Percentiles rank a stretch among this genome's conserved stretches.
Evolutionary conservation across 768 basidiomycete species (phyloP).

Genomic region (Xerocomellus dryophilus): DNA sequence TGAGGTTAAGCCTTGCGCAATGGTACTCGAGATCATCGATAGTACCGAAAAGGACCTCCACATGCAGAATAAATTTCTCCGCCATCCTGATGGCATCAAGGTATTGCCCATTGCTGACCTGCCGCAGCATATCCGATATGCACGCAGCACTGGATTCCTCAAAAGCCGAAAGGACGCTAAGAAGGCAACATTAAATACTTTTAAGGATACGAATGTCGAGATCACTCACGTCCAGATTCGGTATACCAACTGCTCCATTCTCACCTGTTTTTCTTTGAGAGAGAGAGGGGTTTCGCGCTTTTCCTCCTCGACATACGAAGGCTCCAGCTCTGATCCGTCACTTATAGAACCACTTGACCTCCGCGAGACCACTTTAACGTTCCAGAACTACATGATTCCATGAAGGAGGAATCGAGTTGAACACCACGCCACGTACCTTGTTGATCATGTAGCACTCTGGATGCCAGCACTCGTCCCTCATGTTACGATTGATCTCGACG

Average conservation of each 20-base stretch:
- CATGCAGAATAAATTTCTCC: conserved; percentile 97
- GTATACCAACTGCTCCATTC: conserved; percentile 97
- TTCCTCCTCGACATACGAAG: conserved; percentile 74
- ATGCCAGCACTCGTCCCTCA: conserved; percentile 99
- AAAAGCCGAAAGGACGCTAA: conserved; percentile 89
- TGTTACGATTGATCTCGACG: conserved; percentile 98
- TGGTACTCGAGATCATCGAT: conserved; percentile 95
- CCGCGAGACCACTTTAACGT: conserved; percentile 85
- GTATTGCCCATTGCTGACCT: conserved; percentile 95
- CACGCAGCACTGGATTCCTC: conserved; percentile 99
- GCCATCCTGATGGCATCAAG: conserved; percentile 97
- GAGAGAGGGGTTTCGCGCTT: conserved; percentile 69
- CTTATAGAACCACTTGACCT: conserved; percentile 61
- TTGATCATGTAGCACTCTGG: conserved; percentile 99
- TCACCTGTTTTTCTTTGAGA: conserved; percentile 84
- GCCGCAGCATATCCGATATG: conserved; percentile 97
- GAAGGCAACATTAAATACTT: conserved; percentile 12
- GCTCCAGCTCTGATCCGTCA: conserved; percentile 50
- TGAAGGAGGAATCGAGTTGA: conserved; percentile 8
- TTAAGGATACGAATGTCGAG: neutral
- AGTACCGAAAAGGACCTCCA: conserved; percentile 94
- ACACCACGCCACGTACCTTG: conserved; percentile 57
- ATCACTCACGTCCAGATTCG: conserved; percentile 94
- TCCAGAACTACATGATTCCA: conserved; percentile 78
- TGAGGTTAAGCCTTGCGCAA: conserved; percentile 74